Conservation (phyloP, 805 yeast genomes). For the Candida michaelii region DNA sequence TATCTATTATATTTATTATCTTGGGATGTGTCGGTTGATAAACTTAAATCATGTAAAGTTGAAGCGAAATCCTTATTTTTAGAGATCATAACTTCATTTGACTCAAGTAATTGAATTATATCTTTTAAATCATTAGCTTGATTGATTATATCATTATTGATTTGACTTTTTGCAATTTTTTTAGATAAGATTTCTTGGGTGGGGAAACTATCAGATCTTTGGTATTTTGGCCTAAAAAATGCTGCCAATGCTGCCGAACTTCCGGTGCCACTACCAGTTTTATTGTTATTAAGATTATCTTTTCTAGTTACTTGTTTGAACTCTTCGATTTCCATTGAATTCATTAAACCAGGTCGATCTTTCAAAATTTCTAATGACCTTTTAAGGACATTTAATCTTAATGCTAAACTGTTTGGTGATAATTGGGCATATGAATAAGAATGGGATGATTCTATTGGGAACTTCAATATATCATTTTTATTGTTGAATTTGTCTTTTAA, state of each 20-base stretch:
- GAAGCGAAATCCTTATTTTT: constrained; percentile 46
- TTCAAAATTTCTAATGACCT: constrained; percentile 72
- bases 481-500: constrained; percentile 13
- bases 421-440: constrained; percentile 83
- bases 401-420: constrained; percentile 77
- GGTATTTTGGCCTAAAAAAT: constrained; percentile 37
- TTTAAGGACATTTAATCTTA: constrained; percentile 70
- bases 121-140: constrained; percentile 44
- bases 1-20: constrained; percentile 25
- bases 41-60: constrained; percentile 57
- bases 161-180: neutral
- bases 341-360: constrained; percentile 56
- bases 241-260: constrained; percentile 50
- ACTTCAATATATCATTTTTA: constrained; percentile 47
- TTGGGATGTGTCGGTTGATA: constrained; percentile 29
- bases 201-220: constrained; percentile 40
- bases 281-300: neutral
- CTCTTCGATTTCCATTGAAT: constrained; percentile 17
- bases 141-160: constrained; percentile 8
- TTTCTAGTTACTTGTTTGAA: constrained; percentile 1
- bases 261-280: constrained; percentile 25
- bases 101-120: constrained; percentile 48
- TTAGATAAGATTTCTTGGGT: constrained; percentile 18
- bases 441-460: constrained; percentile 79
- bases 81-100: constrained; percentile 26